Evolutionary conservation across 2,329 filamentous ascomycete species (phyloP).

Genomic region (Monilinia aucupariae): DNA sequence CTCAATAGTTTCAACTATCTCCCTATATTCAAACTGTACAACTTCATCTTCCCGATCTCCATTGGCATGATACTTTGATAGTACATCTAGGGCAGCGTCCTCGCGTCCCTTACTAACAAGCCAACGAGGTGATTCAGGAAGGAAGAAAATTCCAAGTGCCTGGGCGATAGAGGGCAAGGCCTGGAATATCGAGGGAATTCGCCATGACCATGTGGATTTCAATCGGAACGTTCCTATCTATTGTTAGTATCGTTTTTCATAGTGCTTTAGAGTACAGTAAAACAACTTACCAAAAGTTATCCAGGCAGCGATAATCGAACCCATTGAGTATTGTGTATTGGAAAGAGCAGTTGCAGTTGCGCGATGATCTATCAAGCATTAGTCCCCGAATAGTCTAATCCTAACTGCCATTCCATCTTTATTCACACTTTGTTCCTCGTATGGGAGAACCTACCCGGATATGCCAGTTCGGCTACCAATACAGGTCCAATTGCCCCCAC

Average conservation of each 20-base stretch:
- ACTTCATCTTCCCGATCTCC: slow-evolving; percentile 44
- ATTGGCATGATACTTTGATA: slow-evolving; percentile 51
- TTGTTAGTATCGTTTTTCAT: background rate
- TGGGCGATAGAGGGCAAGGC: slow-evolving; percentile 21
- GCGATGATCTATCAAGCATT: slow-evolving; percentile 26
- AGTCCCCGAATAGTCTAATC: background rate
- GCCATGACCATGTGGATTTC: slow-evolving; percentile 22
- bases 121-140: slow-evolving; percentile 58
- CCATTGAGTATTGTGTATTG: slow-evolving; percentile 36
- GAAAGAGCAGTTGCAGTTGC: slow-evolving; percentile 36
- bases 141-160: slow-evolving; percentile 43
- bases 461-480: slow-evolving; percentile 16
- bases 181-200: slow-evolving; percentile 22
- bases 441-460: slow-evolving; percentile 6
- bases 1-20: slow-evolving; percentile 21
- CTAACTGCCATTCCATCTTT: background rate
- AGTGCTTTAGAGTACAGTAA: background rate
- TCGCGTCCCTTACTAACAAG: slow-evolving; percentile 48
- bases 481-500: slow-evolving; percentile 21
- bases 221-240: slow-evolving; percentile 15
- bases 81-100: slow-evolving; percentile 46
- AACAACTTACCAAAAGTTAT: slow-evolving; percentile 35
- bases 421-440: background rate
- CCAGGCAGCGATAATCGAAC: slow-evolving; percentile 39
- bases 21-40: slow-evolving; percentile 41